Percentiles rank a stretch among this genome's conserved stretches.
Evolutionary conservation across 768 basidiomycete species (phyloP).

Genomic region (Pulveroboletus sp.): DNA sequence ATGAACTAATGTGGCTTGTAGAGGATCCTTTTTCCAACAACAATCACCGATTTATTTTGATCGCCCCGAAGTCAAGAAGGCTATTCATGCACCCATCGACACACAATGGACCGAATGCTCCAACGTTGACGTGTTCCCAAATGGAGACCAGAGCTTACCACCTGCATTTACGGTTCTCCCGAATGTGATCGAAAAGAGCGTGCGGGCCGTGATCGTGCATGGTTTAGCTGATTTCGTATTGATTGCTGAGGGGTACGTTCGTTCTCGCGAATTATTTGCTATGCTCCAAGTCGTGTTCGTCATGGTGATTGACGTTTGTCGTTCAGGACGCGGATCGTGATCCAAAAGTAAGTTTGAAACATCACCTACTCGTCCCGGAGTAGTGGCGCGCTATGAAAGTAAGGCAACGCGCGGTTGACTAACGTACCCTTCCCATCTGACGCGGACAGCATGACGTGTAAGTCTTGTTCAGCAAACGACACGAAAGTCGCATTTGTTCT

Average conservation of each 20-base stretch:
- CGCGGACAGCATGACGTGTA: slow-evolving; percentile 40
- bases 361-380: neutral
- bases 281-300: neutral
- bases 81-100: slow-evolving; percentile 63
- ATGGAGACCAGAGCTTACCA: slow-evolving; percentile 57
- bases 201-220: slow-evolving; percentile 63
- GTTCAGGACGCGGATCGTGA: slow-evolving; percentile 50
- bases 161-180: slow-evolving; percentile 63
- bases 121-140: slow-evolving; percentile 52
- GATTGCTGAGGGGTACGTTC: slow-evolving; percentile 64
- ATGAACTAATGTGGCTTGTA: slow-evolving; percentile 19
- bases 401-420: neutral
- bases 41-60: slow-evolving; percentile 72
- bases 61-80: slow-evolving; percentile 54
- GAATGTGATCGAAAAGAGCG: slow-evolving; percentile 70
- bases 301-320: slow-evolving; percentile 5
- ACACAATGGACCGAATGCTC: slow-evolving; percentile 65
- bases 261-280: neutral
- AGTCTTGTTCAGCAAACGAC: neutral
- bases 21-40: slow-evolving; percentile 49
- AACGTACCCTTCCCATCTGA: neutral
- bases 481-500: neutral
- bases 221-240: slow-evolving; percentile 70
- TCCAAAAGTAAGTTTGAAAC: slow-evolving; percentile 50
- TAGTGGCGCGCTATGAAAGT: too few relatives aligned